phyloP scores from a whole-genome alignment of 495 filamentous ascomycete genomes.

The Neurospora sp. region DNA sequence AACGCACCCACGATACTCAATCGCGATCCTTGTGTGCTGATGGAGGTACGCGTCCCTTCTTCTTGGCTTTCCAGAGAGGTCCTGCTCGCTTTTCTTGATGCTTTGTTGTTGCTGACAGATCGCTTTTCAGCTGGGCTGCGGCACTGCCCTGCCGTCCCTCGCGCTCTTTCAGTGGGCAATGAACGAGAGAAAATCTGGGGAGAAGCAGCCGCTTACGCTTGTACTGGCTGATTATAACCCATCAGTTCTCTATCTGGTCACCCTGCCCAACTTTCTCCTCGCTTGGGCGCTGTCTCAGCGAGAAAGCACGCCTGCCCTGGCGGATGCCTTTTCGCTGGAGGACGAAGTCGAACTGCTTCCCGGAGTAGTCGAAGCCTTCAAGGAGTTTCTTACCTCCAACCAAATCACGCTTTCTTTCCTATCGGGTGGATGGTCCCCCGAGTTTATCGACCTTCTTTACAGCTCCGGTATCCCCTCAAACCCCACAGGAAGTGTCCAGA shows the following conservation, averaged over 20 bases:
- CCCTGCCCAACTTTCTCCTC: conserved; percentile 77
- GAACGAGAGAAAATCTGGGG: conserved; percentile 11
- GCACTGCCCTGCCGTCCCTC: conserved; percentile 76
- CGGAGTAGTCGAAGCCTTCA: conserved; percentile 51
- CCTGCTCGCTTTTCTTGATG: background rate
- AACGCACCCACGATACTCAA: conserved; percentile 49
- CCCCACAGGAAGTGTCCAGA: conserved; percentile 11
- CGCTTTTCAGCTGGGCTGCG: conserved; percentile 65
- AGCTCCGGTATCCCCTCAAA: conserved; percentile 10
- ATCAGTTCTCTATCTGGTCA: conserved; percentile 74
- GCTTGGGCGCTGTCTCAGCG: conserved; percentile 55
- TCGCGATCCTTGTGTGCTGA: conserved; percentile 38
- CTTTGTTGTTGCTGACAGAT: conserved; percentile 10
- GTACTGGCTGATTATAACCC: conserved; percentile 85
- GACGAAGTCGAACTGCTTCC: conserved; percentile 68
- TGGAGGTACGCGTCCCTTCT: conserved; percentile 53
- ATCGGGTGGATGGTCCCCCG: conserved; percentile 72
- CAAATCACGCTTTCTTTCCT: conserved; percentile 60
- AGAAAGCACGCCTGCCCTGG: conserved; percentile 16
- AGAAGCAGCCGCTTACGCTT: conserved; percentile 41
- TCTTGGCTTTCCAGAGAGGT: background rate
- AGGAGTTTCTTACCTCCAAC: conserved; percentile 39
- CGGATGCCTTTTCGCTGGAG: conserved; percentile 36
- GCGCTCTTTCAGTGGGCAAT: conserved; percentile 66
- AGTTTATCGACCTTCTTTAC: conserved; percentile 51